Percentiles rank a stretch among this genome's conserved stretches.
Conservation (phyloP, 2,329 filamentous ascomycete genomes). For the Talaromyces atroroseus region DNA sequence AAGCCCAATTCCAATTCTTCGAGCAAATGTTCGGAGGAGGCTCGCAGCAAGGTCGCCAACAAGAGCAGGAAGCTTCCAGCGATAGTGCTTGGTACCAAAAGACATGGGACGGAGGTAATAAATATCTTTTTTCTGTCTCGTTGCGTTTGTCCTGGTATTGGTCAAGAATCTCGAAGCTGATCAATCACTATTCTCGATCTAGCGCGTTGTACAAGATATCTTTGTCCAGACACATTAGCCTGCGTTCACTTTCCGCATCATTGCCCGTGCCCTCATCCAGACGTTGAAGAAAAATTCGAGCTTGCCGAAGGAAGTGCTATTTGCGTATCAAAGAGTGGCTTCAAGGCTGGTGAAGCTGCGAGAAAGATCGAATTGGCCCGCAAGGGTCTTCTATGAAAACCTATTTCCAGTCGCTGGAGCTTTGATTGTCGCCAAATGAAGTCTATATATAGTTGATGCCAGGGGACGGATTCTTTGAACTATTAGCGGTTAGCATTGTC, state of each 20-base stretch:
- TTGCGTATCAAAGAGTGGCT: slow-evolving; percentile 46
- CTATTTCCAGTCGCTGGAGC: neutral
- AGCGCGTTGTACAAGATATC: slow-evolving; percentile 88
- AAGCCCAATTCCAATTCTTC: slow-evolving; percentile 93
- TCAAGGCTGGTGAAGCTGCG: slow-evolving; percentile 40
- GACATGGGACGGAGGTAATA: slow-evolving; percentile 61
- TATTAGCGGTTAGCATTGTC: neutral
- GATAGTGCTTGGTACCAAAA: slow-evolving; percentile 75
- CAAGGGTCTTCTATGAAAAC: slow-evolving; percentile 42
- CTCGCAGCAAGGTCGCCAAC: slow-evolving; percentile 49
- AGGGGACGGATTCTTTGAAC: neutral
- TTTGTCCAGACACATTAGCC: slow-evolving; percentile 88
- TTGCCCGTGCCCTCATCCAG: slow-evolving; percentile 82
- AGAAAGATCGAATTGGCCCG: slow-evolving; percentile 47
- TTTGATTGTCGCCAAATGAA: neutral
- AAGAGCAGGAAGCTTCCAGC: slow-evolving; percentile 69
- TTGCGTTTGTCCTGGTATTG: slow-evolving; percentile 15
- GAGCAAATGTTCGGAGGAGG: slow-evolving; percentile 88
- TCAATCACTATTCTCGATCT: neutral
- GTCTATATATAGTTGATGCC: neutral
- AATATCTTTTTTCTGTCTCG: neutral
- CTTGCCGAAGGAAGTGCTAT: slow-evolving; percentile 45
- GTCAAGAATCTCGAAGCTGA: slow-evolving; percentile 16
- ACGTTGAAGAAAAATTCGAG: slow-evolving; percentile 70
- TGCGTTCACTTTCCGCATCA: slow-evolving; percentile 97